Evolutionary conservation across 495 filamentous ascomycete genomes (phyloP), one percentile per base, ranked within the genome.

Genomic region (Aspergillus incahuasiensis): DNA sequence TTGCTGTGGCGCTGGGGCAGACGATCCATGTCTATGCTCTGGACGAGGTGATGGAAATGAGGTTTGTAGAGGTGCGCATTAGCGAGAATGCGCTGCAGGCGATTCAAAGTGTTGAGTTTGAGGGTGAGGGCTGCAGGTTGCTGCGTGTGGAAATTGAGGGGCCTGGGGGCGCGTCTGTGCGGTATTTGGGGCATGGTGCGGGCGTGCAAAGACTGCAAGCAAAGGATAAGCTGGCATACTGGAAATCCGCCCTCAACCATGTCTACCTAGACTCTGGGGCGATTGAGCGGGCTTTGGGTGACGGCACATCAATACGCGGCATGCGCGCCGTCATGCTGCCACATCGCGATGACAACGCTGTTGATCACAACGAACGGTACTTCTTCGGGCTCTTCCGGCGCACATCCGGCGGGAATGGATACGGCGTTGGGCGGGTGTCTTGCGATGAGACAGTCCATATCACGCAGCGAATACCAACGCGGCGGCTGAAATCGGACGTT

Each of bases 1-100:
- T 48, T 48, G 46, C 46, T 48, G 46, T 48, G 3, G 46, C 46
- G 15, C 16, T 48, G 25, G 46, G 46, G 15, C 46, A 9, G 46
- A 48, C 34, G 3, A 5, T 48, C 3, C 46, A 48, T 18, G 20
- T 48, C 7, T 48, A 48, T 20, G 4, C 9, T 20, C 6, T 34
- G 6, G 0, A 7, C 4, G 5, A 28, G 1, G 13, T 15, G 2
- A 2, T 5, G 3, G 13, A 19, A 6, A 12, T 34, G 46, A 0
- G 8, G n/a, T 13, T 19, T 35, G 25, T 48, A 7, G 46, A n/a
- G 46, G n/a, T 20, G 28, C 5, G n/a, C n/a, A 19, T 48, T 20
- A 20, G 19, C 11, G 21, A 48, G 11, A 34, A 11, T 48, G 24
- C 16, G 5, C n/a, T 48, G n/a, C 28, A 48, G 11, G 12, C 46